Percentiles rank a stretch among this genome's conserved stretches.
phyloP scores from a whole-genome alignment of 768 basidiomycete species.

The Tubosaeta brunneosetosa region DNA sequence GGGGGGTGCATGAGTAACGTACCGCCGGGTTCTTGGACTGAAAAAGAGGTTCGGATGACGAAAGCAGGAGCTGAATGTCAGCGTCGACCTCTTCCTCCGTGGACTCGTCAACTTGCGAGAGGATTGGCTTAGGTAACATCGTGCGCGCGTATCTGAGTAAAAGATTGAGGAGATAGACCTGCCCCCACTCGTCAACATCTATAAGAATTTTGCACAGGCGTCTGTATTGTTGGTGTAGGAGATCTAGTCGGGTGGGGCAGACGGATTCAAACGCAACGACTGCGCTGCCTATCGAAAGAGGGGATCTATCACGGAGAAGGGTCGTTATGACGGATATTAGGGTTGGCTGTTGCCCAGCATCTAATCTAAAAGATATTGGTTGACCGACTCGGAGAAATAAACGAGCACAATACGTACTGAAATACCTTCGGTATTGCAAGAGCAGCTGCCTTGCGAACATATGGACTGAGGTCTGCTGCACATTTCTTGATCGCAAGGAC shows the following conservation, averaged over 20 bases:
- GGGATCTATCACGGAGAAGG: slow-evolving; percentile 69
- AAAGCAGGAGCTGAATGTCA: slow-evolving; percentile 73
- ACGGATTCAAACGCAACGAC: slow-evolving; percentile 80
- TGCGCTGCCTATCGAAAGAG: slow-evolving; percentile 84
- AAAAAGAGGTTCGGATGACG: slow-evolving; percentile 70
- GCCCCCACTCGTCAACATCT: slow-evolving; percentile 97
- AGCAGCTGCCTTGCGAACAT: slow-evolving; percentile 90
- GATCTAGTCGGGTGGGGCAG: slow-evolving; percentile 82
- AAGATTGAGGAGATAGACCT: slow-evolving; percentile 72
- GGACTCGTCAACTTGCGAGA: slow-evolving; percentile 27
- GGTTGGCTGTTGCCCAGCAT: slow-evolving; percentile 63
- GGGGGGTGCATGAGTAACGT: slow-evolving; percentile 20
- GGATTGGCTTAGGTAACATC: slow-evolving; percentile 68
- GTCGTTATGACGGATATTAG: slow-evolving; percentile 65
- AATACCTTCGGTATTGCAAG: slow-evolving; percentile 84
- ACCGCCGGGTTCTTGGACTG: slow-evolving; percentile 88
- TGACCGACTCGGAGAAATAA: background rate
- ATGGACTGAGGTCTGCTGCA: slow-evolving; percentile 87
- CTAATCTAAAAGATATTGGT: slow-evolving; percentile 50
- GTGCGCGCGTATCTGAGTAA: slow-evolving; percentile 77
- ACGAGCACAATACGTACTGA: slow-evolving; percentile 45
- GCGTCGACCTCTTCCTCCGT: slow-evolving; percentile 64
- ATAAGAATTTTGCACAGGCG: slow-evolving; percentile 78
- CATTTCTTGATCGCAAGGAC: slow-evolving; percentile 90
- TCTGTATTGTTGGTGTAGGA: slow-evolving; percentile 85